These are phyloP conservation scores for cucumber (Cucumis sativus) DNA, from an alignment of 306 rosid species.

Conservation along the genomic window DNA sequence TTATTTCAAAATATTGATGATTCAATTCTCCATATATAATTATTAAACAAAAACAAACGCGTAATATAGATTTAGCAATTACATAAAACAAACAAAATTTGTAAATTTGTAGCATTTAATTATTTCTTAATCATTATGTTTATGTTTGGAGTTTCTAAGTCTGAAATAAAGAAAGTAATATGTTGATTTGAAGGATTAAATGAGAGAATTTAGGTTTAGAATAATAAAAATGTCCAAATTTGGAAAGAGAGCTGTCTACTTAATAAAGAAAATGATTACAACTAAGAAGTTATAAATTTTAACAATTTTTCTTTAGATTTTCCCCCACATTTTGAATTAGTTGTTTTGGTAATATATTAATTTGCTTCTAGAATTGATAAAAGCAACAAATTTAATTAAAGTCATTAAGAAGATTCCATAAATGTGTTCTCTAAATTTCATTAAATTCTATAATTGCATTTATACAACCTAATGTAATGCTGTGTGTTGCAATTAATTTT, in stretches of 20 bases:
- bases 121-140: background rate
- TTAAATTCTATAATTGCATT: slow-evolving; percentile 3
- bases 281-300: background rate
- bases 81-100: too few species aligned
- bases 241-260: slow-evolving; percentile 1
- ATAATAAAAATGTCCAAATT: background rate
- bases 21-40: too few species aligned
- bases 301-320: background rate
- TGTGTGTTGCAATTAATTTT: background rate
- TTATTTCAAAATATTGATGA: too few species aligned
- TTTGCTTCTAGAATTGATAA: background rate
- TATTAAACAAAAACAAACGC: too few species aligned
- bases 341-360: background rate
- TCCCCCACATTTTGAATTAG: background rate
- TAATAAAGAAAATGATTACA: background rate
- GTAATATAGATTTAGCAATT: background rate
- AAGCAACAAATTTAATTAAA: background rate
- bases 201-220: background rate
- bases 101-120: too few species aligned
- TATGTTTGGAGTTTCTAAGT: background rate
- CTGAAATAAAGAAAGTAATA: background rate
- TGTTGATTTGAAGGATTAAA: background rate
- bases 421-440: background rate
- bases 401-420: slow-evolving; percentile 10
- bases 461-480: background rate